These are phyloP conservation scores for Vishniacozyma victoriae DNA, from an alignment of 768 basidiomycete species.

Conservation along the genomic window DNA sequence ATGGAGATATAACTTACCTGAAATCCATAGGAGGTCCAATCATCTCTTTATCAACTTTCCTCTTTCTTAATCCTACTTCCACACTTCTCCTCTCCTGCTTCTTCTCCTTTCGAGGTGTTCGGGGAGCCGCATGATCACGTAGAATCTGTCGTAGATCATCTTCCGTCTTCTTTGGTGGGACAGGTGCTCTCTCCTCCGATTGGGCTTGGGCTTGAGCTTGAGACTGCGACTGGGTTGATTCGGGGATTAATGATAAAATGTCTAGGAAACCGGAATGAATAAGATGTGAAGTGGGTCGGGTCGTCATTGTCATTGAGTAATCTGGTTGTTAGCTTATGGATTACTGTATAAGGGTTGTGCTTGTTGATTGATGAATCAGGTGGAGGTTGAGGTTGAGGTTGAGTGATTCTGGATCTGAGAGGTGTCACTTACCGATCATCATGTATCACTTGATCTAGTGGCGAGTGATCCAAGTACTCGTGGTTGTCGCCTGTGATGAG, in stretches of 20 bases:
- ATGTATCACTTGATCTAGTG: too few species aligned
- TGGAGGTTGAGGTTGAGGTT: too few species aligned
- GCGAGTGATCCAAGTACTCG: too few species aligned
- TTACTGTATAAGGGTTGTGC: too few species aligned
- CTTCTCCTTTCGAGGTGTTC: too few species aligned
- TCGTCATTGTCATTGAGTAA: neutral
- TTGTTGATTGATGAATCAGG: too few species aligned
- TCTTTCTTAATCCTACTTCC: constrained; percentile 14
- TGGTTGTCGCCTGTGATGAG: too few species aligned
- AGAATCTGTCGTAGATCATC: neutral
- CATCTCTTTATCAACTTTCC: constrained; percentile 39
- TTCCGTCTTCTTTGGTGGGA: neutral
- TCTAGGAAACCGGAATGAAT: neutral
- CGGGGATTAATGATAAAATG: neutral
- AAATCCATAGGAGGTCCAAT: constrained; percentile 44
- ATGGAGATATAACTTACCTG: constrained; percentile 20
- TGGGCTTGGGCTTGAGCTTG: neutral
- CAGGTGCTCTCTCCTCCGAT: neutral
- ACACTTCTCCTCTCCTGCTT: neutral
- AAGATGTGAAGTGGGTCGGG: neutral
- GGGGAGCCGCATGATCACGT: neutral
- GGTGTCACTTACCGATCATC: too few species aligned
- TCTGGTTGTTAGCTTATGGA: too few species aligned
- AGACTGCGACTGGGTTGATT: neutral
- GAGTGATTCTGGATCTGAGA: too few species aligned